These are phyloP conservation scores for Penicillium frequentans DNA, from an alignment of 2,329 filamentous ascomycete genomes.

Conservation along the genomic window DNA sequence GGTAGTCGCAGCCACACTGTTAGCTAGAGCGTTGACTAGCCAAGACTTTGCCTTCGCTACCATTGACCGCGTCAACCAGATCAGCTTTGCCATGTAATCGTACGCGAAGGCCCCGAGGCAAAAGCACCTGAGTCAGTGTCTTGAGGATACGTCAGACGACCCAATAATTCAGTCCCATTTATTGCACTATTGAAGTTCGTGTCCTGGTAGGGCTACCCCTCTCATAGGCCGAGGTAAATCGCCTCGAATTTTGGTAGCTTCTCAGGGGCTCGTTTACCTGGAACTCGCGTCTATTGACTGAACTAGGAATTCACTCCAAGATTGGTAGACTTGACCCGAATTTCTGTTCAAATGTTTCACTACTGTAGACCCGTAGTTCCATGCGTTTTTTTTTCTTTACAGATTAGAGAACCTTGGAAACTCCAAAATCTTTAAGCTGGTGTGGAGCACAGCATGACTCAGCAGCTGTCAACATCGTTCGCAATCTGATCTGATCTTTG, in stretches of 20 bases:
- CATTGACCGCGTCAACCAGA: not conserved
- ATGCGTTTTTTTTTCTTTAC: not conserved
- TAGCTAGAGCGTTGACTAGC: not conserved
- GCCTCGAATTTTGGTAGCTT: not conserved
- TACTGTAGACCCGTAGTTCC: not conserved
- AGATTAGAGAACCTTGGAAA: conserved; percentile 8
- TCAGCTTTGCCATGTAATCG: not conserved
- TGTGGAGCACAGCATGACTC: conserved; percentile 20
- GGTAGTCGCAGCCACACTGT: conserved; percentile 7
- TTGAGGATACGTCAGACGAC: conserved; percentile 2
- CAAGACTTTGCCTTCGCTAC: not conserved
- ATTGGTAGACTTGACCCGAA: not conserved
- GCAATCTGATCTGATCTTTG: not conserved
- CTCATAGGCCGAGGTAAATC: not conserved
- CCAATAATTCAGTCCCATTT: not conserved
- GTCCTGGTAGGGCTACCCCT: not conserved
- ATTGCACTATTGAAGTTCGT: not conserved
- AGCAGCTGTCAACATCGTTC: conserved; percentile 12
- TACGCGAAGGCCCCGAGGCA: not conserved
- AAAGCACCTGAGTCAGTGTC: not conserved
- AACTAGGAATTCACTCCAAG: not conserved
- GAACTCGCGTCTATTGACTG: not conserved
- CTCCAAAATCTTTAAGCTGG: conserved; percentile 18
- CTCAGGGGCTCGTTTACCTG: not conserved
- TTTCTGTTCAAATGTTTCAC: not conserved